Evolutionary conservation across 441 rosid genomes (phyloP).

Genomic region (Geranium incanum): DNA sequence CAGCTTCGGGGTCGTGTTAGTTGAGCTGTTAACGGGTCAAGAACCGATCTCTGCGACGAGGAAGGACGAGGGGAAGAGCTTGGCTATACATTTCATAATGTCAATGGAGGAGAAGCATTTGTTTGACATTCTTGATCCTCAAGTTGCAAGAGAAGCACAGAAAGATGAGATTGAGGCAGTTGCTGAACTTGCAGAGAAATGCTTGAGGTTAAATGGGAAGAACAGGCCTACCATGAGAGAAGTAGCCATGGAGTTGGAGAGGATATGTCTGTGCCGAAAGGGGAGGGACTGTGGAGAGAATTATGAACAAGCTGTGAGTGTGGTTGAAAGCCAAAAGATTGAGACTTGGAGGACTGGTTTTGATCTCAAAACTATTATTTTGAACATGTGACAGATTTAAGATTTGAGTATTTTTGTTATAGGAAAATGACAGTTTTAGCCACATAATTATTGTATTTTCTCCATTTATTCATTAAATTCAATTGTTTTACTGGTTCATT

Average conservation of each 20-base stretch:
- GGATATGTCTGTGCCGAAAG: background rate
- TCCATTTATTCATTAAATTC: too few relatives aligned
- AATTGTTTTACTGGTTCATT: too few relatives aligned
- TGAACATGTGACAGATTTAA: too few relatives aligned
- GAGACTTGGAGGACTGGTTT: constrained; percentile 1
- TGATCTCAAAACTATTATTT: background rate
- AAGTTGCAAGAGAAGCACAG: background rate
- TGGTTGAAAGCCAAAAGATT: background rate
- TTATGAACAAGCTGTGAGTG: background rate
- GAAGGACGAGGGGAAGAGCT: background rate
- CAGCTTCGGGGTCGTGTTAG: background rate
- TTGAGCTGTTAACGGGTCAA: constrained; percentile 1
- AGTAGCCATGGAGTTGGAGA: background rate
- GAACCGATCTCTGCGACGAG: background rate
- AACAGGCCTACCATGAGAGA: background rate
- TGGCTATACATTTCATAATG: background rate
- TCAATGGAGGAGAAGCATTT: background rate
- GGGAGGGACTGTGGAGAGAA: background rate
- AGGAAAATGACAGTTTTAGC: too few relatives aligned
- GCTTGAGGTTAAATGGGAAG: background rate
- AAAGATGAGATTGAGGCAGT: background rate
- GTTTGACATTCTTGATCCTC: background rate
- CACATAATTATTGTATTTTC: too few relatives aligned
- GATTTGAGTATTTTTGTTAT: too few relatives aligned
- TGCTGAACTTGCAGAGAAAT: background rate